These are phyloP conservation scores for Trametes polyzona DNA, from an alignment of 1,284 basidiomycete genomes.

Conservation along the genomic window DNA sequence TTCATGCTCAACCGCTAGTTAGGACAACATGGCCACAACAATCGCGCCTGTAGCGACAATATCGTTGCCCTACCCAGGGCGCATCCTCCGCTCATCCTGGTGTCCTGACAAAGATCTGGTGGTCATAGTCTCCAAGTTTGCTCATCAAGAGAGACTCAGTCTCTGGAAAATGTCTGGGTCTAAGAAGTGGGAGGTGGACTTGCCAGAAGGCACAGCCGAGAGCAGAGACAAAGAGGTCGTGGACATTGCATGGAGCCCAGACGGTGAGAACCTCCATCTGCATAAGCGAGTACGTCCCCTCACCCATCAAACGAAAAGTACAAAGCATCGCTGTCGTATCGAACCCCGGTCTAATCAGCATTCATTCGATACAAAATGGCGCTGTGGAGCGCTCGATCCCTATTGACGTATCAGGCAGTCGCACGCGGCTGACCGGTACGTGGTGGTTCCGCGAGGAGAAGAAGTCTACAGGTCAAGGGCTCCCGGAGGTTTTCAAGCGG, in stretches of 20 bases:
- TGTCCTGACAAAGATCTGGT: constrained; percentile 86
- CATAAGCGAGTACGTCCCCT: constrained; percentile 16
- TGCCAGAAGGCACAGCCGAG: constrained; percentile 44
- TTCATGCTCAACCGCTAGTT: neutral
- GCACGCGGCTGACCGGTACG: constrained; percentile 47
- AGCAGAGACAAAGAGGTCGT: constrained; percentile 48
- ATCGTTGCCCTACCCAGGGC: constrained; percentile 57
- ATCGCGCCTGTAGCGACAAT: constrained; percentile 64
- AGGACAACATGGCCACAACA: constrained; percentile 37
- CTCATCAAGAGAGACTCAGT: constrained; percentile 67
- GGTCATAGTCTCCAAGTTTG: constrained; percentile 64
- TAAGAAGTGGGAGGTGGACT: constrained; percentile 79
- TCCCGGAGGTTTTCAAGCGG: constrained; percentile 78
- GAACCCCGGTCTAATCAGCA: constrained; percentile 64
- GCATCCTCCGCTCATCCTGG: constrained; percentile 66
- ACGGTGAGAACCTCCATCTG: constrained; percentile 55
- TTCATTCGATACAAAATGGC: constrained; percentile 81
- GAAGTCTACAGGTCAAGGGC: constrained; percentile 42
- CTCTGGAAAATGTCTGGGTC: constrained; percentile 81
- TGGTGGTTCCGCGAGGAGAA: constrained; percentile 74
- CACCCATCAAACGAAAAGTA: constrained; percentile 45
- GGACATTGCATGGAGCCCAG: constrained; percentile 77
- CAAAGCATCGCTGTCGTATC: constrained; percentile 75
- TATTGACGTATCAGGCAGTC: neutral
- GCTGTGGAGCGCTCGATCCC: constrained; percentile 26